A percentile compares a stretch with the other conserved stretches of the same genome.
phyloP scores from a whole-genome alignment of 352 stramenopile species.

The Phytophthora boehmeriae region DNA sequence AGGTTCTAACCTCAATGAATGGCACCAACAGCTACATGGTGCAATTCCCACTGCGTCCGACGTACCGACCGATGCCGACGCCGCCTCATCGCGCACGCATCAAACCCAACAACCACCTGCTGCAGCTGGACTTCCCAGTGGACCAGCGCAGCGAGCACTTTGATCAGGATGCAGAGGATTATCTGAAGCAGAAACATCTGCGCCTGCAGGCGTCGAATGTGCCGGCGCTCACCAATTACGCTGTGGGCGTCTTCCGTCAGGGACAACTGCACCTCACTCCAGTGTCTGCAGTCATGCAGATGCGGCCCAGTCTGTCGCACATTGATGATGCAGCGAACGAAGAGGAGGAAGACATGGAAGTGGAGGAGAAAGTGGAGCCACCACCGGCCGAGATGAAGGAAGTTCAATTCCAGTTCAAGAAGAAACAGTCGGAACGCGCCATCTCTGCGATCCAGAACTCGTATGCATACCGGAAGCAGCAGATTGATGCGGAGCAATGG shows the following conservation, averaged over 20 bases:
- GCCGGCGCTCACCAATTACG: conserved; percentile 77
- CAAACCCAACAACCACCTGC: conserved; percentile 76
- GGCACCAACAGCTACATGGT: conserved; percentile 60
- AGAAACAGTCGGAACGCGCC: conserved; percentile 83
- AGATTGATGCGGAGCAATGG: conserved; percentile 84
- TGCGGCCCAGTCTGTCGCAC: conserved; percentile 79
- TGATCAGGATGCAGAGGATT: conserved; percentile 81
- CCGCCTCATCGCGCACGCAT: conserved; percentile 62
- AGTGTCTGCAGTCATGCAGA: conserved; percentile 71
- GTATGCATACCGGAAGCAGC: conserved; percentile 84
- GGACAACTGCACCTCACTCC: conserved; percentile 84
- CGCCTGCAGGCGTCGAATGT: conserved; percentile 69
- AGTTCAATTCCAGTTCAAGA: conserved; percentile 90
- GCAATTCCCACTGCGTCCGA: conserved; percentile 80
- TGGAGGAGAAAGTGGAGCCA: conserved; percentile 59
- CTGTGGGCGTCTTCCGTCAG: conserved; percentile 78
- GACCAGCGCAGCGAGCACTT: conserved; percentile 77
- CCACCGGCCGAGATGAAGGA: conserved; percentile 68
- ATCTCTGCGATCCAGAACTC: conserved; percentile 84
- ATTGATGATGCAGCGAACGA: conserved; percentile 80
- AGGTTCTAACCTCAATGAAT: not conserved
- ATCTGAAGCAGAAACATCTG: conserved; percentile 76
- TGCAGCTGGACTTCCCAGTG: conserved; percentile 81
- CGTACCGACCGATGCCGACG: conserved; percentile 76
- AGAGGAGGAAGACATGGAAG: conserved; percentile 66